Evolutionary conservation across 805 yeast species (phyloP), one percentile per base, ranked within the genome.

Genomic region (Candida glaebosa): DNA sequence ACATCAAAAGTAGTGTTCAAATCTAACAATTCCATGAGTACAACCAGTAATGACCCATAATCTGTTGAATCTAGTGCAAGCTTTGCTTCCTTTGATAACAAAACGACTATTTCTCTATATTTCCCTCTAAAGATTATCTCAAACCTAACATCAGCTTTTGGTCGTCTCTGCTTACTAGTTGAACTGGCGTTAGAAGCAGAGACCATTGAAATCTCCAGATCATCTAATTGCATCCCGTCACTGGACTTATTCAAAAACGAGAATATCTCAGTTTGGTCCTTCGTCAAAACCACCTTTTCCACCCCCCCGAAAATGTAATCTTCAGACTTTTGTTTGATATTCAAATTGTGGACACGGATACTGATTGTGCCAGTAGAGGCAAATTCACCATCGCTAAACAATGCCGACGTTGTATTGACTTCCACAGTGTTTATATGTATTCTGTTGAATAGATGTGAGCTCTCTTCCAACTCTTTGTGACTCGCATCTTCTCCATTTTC

Each of bases 101-200:
- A 39, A 1, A 42, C 22, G 9, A 49, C 48, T 25, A 42, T 38
- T 18, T 49, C 53, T 34, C 35, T 41, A 3, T 38, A 39, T 34
- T 44, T 44, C 18, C 44, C 46, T 9, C 42, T 43, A 14, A 50
- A 44, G 37, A 70, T 67, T 17, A 70, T 43, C 51, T 81, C 85
- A 53, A 81, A 76, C 25, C 82, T 53, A 2, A 81, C 37, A 48
- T 81, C 87, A 5, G 75, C 73, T 31, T 69, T 70, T 1, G 49
- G 37, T 15, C 16, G 38, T 4, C 14, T 22, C 30, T n/a, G 8
- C 15, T 35, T 22, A n/a, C 9, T 24, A 5, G 31, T 7, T 24
- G 31, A 35, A n/a, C 17, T 14, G 9, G 6, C 31, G 16, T 28
- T 28, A 12, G 26, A 8, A 10, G 24, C 15, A 4, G 31, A 57